These are phyloP conservation scores for Magnolia kwangsiensis DNA, from an alignment of 164 flowering plant species.

Conservation along the genomic window DNA sequence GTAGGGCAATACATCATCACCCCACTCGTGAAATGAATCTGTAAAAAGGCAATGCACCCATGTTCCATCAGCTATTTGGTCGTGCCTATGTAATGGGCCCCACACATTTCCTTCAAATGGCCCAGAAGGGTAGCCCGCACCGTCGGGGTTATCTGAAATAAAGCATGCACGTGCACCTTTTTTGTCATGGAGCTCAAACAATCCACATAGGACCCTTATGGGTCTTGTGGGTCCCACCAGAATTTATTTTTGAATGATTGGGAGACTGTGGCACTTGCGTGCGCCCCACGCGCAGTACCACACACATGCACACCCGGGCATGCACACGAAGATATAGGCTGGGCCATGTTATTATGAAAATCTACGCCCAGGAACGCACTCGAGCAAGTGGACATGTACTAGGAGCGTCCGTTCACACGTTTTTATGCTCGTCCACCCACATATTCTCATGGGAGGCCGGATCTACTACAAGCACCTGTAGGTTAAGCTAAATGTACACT, in stretches of 20 bases:
- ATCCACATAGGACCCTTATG: constrained; percentile 2
- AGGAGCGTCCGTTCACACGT: background rate
- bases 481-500: no score
- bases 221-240: background rate
- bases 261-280: background rate
- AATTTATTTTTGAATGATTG: background rate
- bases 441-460: background rate
- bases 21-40: background rate
- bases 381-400: background rate
- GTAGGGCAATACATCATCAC: background rate
- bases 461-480: no score
- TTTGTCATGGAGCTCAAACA: background rate
- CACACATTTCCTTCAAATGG: background rate
- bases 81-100: background rate
- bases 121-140: background rate
- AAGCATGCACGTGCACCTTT: constrained; percentile 6
- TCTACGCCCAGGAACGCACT: background rate
- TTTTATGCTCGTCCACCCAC: background rate
- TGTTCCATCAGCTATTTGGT: background rate
- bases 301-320: background rate
- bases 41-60: background rate
- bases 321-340: background rate
- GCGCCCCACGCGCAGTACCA: background rate
- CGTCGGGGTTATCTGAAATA: background rate
- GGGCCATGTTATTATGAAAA: background rate